A percentile compares a stretch with the other conserved stretches of the same genome.
These are phyloP conservation scores for Sedum album DNA, from an alignment of 164 flowering plant genomes.

Conservation along the genomic window DNA sequence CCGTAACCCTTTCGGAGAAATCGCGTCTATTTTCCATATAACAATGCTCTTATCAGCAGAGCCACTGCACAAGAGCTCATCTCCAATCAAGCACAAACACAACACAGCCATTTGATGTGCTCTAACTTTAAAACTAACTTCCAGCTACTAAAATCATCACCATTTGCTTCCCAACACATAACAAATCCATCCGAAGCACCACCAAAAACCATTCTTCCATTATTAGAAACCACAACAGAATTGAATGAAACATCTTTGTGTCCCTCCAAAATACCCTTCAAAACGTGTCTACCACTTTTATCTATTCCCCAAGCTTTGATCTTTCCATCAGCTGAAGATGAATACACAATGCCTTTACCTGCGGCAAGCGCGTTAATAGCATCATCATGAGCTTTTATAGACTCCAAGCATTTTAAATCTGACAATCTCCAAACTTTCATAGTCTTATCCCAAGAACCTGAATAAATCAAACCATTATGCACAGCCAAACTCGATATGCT, in stretches of 20 bases:
- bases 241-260: constrained; percentile 77
- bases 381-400: constrained; percentile 87
- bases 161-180: constrained; percentile 67
- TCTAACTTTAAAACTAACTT: constrained; percentile 44
- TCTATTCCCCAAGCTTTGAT: constrained; percentile 70
- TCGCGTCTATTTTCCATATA: constrained; percentile 57
- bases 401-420: constrained; percentile 81
- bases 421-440: constrained; percentile 81
- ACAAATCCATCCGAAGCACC: constrained; percentile 82
- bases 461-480: constrained; percentile 61
- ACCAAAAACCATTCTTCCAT: constrained; percentile 59
- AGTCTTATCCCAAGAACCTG: constrained; percentile 97
- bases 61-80: constrained; percentile 61
- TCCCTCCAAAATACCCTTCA: constrained; percentile 57
- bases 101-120: constrained; percentile 78
- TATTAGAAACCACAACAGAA: constrained; percentile 52
- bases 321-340: constrained; percentile 90
- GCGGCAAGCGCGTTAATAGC: constrained; percentile 70
- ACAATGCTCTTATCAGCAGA: constrained; percentile 83
- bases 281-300: constrained; percentile 30
- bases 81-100: constrained; percentile 60
- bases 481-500: constrained; percentile 79
- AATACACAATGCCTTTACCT: constrained; percentile 48
- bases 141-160: constrained; percentile 30
- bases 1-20: constrained; percentile 35